Conservation (phyloP, 2,329 filamentous ascomycete genomes). For the Cladosporium sp. region DNA sequence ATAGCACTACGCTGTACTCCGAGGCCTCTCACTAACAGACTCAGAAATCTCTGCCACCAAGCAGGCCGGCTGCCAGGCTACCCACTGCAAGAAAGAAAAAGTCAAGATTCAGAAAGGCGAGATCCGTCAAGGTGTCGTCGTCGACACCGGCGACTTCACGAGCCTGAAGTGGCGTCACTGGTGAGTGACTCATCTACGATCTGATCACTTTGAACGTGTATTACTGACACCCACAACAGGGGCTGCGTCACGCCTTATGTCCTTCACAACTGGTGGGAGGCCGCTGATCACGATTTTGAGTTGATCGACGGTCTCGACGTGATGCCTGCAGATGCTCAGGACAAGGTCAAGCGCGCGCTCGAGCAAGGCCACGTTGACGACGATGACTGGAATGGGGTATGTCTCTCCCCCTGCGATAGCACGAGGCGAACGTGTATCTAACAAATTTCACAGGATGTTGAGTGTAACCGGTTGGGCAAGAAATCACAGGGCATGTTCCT, state of each 20-base stretch:
- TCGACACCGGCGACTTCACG: constrained; percentile 61
- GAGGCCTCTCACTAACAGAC: constrained; percentile 1
- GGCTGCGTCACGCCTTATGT: constrained; percentile 82
- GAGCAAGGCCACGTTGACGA: constrained; percentile 77
- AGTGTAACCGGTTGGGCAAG: constrained; percentile 67
- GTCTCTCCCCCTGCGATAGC: constrained; percentile 37
- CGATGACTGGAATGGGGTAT: constrained; percentile 85
- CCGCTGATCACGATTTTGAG: constrained; percentile 60
- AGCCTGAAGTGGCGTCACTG: constrained; percentile 83
- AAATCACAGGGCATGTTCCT: constrained; percentile 36
- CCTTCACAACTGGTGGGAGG: constrained; percentile 64
- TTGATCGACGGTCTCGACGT: constrained; percentile 81
- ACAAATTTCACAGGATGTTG: constrained; percentile 60
- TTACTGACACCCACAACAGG: constrained; percentile 52
- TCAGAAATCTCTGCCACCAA: constrained; percentile 69
- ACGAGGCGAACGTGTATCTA: not conserved
- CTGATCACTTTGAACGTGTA: not conserved
- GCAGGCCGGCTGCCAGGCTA: constrained; percentile 73
- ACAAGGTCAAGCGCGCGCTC: constrained; percentile 72
- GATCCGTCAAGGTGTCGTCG: constrained; percentile 73
- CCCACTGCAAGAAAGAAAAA: constrained; percentile 65
- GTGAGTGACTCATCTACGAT: constrained; percentile 50
- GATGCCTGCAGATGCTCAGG: constrained; percentile 65
- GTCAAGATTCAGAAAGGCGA: constrained; percentile 78
- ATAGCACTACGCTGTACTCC: not conserved